Conservation (phyloP, 148 eudicot species). For the Vaccinium darrowii region DNA sequence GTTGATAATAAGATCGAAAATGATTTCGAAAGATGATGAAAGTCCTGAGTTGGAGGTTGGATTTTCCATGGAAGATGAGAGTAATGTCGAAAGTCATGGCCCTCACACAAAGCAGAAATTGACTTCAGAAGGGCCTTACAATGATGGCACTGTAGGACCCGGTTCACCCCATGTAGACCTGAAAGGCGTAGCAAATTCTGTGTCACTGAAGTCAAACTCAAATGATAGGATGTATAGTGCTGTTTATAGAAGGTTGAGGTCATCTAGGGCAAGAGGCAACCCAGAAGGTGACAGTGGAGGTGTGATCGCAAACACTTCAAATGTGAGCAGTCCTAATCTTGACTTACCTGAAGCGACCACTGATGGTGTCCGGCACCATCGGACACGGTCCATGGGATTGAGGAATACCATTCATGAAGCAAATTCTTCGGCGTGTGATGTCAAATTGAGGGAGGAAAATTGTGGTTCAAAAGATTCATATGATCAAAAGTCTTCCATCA, state of each 20-base stretch:
- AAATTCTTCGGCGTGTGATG: slow-evolving; percentile 23
- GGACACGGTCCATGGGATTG: slow-evolving; percentile 32
- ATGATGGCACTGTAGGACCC: slow-evolving; percentile 20
- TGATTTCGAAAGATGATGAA: slow-evolving; percentile 25
- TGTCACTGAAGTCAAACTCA: slow-evolving; percentile 32
- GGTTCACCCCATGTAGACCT: slow-evolving; percentile 26
- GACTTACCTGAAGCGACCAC: slow-evolving; percentile 23
- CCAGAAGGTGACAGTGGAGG: slow-evolving; percentile 38
- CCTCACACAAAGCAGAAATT: slow-evolving; percentile 24
- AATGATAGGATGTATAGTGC: slow-evolving; percentile 70
- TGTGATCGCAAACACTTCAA: slow-evolving; percentile 49
- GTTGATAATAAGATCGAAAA: slow-evolving; percentile 37
- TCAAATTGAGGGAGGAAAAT: slow-evolving; percentile 24
- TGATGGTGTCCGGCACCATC: slow-evolving; percentile 26
- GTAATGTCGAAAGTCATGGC: slow-evolving; percentile 22
- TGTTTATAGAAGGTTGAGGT: slow-evolving; percentile 89
- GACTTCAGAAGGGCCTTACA: slow-evolving; percentile 19
- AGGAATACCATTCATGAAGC: slow-evolving; percentile 32
- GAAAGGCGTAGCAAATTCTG: slow-evolving; percentile 34
- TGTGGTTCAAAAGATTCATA: slow-evolving; percentile 40
- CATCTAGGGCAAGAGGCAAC: slow-evolving; percentile 42
- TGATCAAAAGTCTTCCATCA: slow-evolving; percentile 28
- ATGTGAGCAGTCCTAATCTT: slow-evolving; percentile 35
- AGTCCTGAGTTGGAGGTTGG: slow-evolving; percentile 20
- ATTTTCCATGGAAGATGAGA: slow-evolving; percentile 24